Conservation (phyloP, 768 basidiomycete species). For the Tricholoma saponaceum region DNA sequence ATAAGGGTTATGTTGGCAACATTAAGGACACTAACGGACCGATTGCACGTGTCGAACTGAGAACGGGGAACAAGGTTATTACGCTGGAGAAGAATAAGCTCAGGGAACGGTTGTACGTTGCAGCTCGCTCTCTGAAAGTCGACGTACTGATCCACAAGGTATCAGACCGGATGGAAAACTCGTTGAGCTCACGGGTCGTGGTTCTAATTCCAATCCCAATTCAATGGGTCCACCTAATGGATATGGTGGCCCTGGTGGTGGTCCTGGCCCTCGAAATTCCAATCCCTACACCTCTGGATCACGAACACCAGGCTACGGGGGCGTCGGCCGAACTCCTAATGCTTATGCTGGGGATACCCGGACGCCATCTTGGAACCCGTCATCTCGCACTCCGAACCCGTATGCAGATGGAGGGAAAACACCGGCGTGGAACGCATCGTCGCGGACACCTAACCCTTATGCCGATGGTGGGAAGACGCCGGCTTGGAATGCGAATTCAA, state of each 20-base stretch:
- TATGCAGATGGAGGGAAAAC: slow-evolving; percentile 60
- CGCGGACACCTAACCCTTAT: slow-evolving; percentile 70
- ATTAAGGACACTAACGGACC: slow-evolving; percentile 95
- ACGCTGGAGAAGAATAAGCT: slow-evolving; percentile 81
- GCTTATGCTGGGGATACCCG: slow-evolving; percentile 56
- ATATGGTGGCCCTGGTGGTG: slow-evolving; percentile 15
- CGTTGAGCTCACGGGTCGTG: slow-evolving; percentile 40
- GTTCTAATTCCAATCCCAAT: slow-evolving; percentile 10
- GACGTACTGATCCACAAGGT: slow-evolving; percentile 1
- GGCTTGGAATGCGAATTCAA: slow-evolving; percentile 56
- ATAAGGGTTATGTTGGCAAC: slow-evolving; percentile 87
- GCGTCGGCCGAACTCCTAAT: slow-evolving; percentile 59
- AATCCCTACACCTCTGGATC: slow-evolving; percentile 31
- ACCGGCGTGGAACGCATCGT: slow-evolving; percentile 60
- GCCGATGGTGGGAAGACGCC: slow-evolving; percentile 64
- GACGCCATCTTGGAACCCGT: slow-evolving; percentile 54
- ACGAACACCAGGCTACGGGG: slow-evolving; percentile 19
- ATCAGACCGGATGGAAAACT: slow-evolving; percentile 56
- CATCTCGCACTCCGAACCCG: slow-evolving; percentile 66
- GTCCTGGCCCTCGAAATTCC: slow-evolving; percentile 20
- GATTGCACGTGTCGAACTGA: slow-evolving; percentile 87
- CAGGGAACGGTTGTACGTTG: slow-evolving; percentile 63
- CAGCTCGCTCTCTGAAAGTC: background rate
- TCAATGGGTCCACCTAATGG: slow-evolving; percentile 9
- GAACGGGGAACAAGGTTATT: slow-evolving; percentile 82